These are phyloP conservation scores for Iberis pinnata DNA, from an alignment of 345 rosid genomes.

Conservation along the genomic window DNA sequence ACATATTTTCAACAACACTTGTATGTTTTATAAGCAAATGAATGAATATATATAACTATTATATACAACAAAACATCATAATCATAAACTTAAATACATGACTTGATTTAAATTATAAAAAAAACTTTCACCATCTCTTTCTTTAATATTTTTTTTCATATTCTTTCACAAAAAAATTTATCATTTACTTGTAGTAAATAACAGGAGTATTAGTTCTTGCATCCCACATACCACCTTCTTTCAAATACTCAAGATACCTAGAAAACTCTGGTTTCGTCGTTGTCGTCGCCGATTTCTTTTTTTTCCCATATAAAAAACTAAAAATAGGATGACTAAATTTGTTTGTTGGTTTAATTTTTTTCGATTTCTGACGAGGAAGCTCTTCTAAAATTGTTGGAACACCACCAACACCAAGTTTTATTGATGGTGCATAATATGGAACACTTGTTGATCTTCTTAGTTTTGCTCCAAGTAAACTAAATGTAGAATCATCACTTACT, in stretches of 20 bases:
- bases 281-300: slow-evolving; percentile 10
- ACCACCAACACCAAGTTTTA: background rate
- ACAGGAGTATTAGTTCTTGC: slow-evolving; percentile 35
- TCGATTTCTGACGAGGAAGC: slow-evolving; percentile 4
- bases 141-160: no score
- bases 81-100: no score
- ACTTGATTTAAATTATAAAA: no score
- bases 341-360: background rate
- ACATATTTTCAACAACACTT: no score
- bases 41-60: no score
- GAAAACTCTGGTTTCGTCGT: slow-evolving; percentile 23
- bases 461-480: slow-evolving; percentile 8
- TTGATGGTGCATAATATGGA: slow-evolving; percentile 16
- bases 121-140: no score
- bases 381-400: background rate
- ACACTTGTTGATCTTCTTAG: slow-evolving; percentile 11
- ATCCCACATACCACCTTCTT: slow-evolving; percentile 44
- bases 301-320: background rate
- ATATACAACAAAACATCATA: no score
- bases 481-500: slow-evolving; percentile 27
- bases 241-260: slow-evolving; percentile 21
- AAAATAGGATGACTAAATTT: slow-evolving; percentile 30
- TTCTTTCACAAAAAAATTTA: background rate
- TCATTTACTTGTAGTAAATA: slow-evolving; percentile 32
- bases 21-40: no score